Base-by-base conservation (phyloP, 2,329 filamentous ascomycete genomes). In the Sordariomycetes sp. region DNA sequence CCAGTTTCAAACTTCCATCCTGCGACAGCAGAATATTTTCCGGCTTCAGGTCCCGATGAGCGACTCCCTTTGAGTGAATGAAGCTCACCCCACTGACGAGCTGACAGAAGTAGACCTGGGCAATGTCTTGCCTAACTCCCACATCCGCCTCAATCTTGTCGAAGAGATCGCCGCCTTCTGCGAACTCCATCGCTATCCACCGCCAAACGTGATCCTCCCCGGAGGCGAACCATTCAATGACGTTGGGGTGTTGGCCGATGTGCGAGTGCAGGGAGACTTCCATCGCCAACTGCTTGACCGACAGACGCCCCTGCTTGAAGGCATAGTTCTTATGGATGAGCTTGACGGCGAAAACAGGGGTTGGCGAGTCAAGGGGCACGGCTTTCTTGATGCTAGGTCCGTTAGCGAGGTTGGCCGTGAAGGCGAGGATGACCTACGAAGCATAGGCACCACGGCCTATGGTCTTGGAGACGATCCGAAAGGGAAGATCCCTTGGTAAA, bases 111-210 rank as follows among this genome's bases (percentile, higher is more conserved):
- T 96, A 98, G 41, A 95, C 77, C 55, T 98, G 93, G 21, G 92
- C 90, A 52, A 98, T 86, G 54, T 96, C 86, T 56, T 94, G 79
- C 6, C 82, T 76, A n/a, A 96, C 86, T 31, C 92, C 92, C 29
- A 90, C 85, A 57, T 98, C 92, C 14, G 92, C 88, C 62, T 98
- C 93, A 47, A 98, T 96, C 67, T 98, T 98, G 75, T 98, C 92
- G 57, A 98, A 98, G 7, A 98, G 70, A 54, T 98, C 92, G 9
- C 92, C 92, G 27, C 92, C 92, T 48, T 93, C 86, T 30, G 92
- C 92, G 46, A 86, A 82, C 59, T 98, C 92, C 87, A 98, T 95
- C 25, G 88, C 90, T 47, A 98, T 94, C 92, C 92, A 98, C 46
- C 84, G 77, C 90, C 92, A 98, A 14, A 80, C 63, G 0, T 69